A percentile compares a stretch with the other conserved stretches of the same genome.
phyloP scores from a whole-genome alignment of 371 early-diverging fungal genomes.

The Mucor piriformis region DNA sequence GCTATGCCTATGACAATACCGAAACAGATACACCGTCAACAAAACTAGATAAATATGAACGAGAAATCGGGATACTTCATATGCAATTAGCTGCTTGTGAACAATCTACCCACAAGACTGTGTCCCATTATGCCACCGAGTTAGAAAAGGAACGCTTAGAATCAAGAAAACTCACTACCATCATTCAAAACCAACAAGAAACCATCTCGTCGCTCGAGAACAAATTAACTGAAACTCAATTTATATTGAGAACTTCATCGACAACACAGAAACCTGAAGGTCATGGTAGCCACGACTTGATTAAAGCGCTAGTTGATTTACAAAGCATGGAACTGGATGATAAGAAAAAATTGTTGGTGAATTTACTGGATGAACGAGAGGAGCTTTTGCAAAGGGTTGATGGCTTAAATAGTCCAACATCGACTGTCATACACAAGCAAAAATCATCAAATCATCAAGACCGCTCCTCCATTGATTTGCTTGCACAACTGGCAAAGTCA shows the following conservation, averaged over 20 bases:
- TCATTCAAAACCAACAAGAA: slow-evolving; percentile 41
- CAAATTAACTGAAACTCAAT: slow-evolving; percentile 4
- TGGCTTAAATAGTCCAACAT: neutral
- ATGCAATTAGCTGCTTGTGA: neutral
- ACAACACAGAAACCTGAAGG: neutral
- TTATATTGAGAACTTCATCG: neutral
- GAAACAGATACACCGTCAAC: no score
- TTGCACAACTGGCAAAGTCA: neutral
- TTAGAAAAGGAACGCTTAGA: slow-evolving; percentile 33
- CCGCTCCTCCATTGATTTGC: neutral
- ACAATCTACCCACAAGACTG: slow-evolving; percentile 23
- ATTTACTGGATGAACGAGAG: slow-evolving; percentile 35
- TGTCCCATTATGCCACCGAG: slow-evolving; percentile 31
- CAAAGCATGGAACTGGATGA: slow-evolving; percentile 36
- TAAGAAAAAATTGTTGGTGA: slow-evolving; percentile 30
- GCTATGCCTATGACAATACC: no score
- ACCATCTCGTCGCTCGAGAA: slow-evolving; percentile 34
- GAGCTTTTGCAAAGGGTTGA: slow-evolving; percentile 12
- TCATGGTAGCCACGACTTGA: neutral
- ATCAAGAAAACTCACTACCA: slow-evolving; percentile 17
- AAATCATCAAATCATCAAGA: neutral
- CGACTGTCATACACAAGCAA: no score
- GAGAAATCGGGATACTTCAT: neutral
- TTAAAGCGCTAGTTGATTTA: slow-evolving; percentile 35
- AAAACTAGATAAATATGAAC: neutral